Base-by-base conservation (phyloP, 1,284 basidiomycete species). In the Erythrobasidium hasegawianum region DNA sequence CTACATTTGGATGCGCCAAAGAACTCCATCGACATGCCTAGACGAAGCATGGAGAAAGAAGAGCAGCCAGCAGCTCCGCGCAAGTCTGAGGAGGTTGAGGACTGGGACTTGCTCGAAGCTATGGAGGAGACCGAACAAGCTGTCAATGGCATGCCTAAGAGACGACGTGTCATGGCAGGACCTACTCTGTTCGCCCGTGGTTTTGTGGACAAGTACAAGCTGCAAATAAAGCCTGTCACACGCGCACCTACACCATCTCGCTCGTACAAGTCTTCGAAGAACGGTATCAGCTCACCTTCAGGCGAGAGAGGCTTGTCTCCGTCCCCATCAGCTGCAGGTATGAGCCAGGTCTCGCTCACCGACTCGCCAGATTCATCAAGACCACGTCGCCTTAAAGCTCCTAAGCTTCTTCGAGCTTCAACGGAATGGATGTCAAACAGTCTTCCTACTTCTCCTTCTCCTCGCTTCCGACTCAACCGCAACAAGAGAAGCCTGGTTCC, bases 121-220 rank as follows among this genome's bases (percentile, higher is more conserved):
- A 13, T 65, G 29, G 56, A 33, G n/a, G 54, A n/a, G 29, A 22
- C 41, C 8, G 55, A 65, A 40, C 24, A 39, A 9, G 62, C 43
- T 5, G 41, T 29, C 18, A 65, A 65, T 16, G 62, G 56, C 10
- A n/a, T 26, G 11, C 39, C 33, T 40, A 52, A 27, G 16, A 11
- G 62, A 10, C 47, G 45, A 18, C 62, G 62, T 20, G 40, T 65
- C 18, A 43, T 65, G 55, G 62, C 62, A 20, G 62, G 56, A 22
- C 55, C 62, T 1, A 65, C 47, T 29, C 24, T 57, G 14, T 60
- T 67, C 16, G 64, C 64, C 10, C 60, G 57, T 13, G 64, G 64
- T 16, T 26, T 67, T 39, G 64, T 60, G 16, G 64, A 67, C 64
- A 59, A 60, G 33, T 60, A 66, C 57, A 66, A 59, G 50, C 57